These are phyloP conservation scores for Sarocladiaceae sp. DNA, from an alignment of 2,329 filamentous ascomycete species.

Conservation along the genomic window DNA sequence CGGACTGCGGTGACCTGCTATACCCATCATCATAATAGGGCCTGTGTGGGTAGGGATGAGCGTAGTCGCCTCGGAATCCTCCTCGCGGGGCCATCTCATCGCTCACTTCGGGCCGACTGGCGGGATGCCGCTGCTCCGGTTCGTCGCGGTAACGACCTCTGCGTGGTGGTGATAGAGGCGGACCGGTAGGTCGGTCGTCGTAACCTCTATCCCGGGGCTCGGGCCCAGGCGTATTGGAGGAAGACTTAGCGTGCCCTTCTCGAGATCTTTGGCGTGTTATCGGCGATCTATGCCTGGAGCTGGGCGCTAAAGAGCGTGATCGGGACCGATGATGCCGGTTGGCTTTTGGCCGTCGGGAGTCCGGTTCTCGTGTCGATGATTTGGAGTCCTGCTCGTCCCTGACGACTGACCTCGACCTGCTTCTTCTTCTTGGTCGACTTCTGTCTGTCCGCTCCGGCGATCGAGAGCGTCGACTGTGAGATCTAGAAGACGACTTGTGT, in stretches of 20 bases:
- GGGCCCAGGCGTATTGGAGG: background rate
- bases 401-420: background rate
- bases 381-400: background rate
- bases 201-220: background rate
- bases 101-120: constrained; percentile 40
- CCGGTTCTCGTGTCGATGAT: background rate
- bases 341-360: background rate
- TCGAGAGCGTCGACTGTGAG: constrained; percentile 19
- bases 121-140: background rate
- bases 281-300: background rate
- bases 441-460: constrained; percentile 14
- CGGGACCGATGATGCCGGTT: constrained; percentile 10
- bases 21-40: constrained; percentile 31
- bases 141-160: constrained; percentile 34
- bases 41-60: constrained; percentile 31
- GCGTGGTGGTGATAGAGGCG: background rate
- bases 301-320: background rate
- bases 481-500: constrained; percentile 25
- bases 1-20: constrained; percentile 38
- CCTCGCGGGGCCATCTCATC: constrained; percentile 45
- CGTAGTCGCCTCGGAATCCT: constrained; percentile 38
- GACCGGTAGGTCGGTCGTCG: background rate
- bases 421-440: background rate
- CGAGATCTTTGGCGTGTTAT: background rate
- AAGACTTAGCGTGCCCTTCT: background rate